Evolutionary conservation across 108 stramenopile genomes (phyloP), one percentile per base, ranked within the genome.

Genomic region (Fistulifera pelliculosa): DNA sequence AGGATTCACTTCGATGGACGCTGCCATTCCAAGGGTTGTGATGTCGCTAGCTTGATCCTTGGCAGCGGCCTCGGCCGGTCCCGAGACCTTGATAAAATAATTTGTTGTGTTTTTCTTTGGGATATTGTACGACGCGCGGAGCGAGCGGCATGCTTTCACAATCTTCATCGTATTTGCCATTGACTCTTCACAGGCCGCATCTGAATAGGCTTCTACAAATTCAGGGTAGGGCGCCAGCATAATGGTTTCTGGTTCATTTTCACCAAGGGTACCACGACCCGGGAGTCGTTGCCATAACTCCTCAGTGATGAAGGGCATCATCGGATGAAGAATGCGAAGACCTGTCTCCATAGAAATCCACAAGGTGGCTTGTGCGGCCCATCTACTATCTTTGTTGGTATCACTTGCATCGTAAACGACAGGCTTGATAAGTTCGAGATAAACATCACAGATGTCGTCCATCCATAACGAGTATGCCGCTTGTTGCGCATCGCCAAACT

Each of bases 221-320:
- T 70, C 68, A 24, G 98, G 98, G 64, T 87, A 99, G 49, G 82
- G 61, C 0, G 95, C 87, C 55, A 99, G 52, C 97, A 99, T 99
- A 76, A 99, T 97, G 38, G 95, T 75, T 49, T 77, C 53, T 0
- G 87, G 61, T 51, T 96, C 96, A 38, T 60, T 54, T 18, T 74
- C 70, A 44, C 93, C 94, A 26, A 94, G 70, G 18, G 80, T 88
- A n/a, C 94, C 94, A 38, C 96, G 84, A 28, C 93, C 93, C 41
- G 98, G 98, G n/a, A 99, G 79, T 47, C 98, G 81, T 66, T 99
- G 98, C 98, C 98, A 99, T 14, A 99, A 77, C 71, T 99, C 98
- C 72, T 99, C 98, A 7, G 97, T 98, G 17, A 99, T 93, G 70
- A 95, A 99, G 39, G 98, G 98, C 94, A 98, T 98, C 86, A 98